phyloP scores from a whole-genome alignment of 352 stramenopile genomes.

The Pythium dissotocum region DNA sequence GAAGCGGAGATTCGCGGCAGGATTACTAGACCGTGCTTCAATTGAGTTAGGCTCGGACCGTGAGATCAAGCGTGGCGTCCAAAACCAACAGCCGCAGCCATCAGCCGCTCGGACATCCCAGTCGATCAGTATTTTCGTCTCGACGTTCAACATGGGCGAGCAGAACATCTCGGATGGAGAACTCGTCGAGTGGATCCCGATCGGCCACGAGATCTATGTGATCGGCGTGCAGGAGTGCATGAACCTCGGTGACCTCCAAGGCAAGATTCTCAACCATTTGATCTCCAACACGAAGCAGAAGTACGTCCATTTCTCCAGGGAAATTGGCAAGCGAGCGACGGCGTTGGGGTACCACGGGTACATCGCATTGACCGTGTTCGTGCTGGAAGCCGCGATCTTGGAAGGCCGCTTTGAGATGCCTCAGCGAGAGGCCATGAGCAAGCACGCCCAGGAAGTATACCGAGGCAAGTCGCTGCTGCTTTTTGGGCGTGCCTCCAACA shows the following conservation, averaged over 20 bases:
- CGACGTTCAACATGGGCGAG: conserved; percentile 89
- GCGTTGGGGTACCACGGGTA: conserved; percentile 85
- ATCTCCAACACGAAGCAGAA: conserved; percentile 47
- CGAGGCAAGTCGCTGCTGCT: conserved; percentile 77
- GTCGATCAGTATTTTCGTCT: conserved; percentile 72
- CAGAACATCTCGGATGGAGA: conserved; percentile 58
- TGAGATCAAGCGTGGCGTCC: neutral
- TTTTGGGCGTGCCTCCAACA: conserved; percentile 74
- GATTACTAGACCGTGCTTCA: conserved; percentile 17
- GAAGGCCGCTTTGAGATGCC: conserved; percentile 72
- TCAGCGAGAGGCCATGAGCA: conserved; percentile 48
- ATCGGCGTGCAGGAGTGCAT: conserved; percentile 93
- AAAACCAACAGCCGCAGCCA: conserved; percentile 6
- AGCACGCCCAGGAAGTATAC: conserved; percentile 71
- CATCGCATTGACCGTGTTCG: conserved; percentile 86
- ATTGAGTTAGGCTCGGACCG: conserved; percentile 21
- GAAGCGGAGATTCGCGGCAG: conserved; percentile 22
- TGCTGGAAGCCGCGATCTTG: conserved; percentile 59
- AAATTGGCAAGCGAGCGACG: conserved; percentile 82
- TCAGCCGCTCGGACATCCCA: conserved; percentile 13
- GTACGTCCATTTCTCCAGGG: conserved; percentile 76
- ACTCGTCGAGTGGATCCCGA: conserved; percentile 82
- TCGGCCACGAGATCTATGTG: conserved; percentile 86
- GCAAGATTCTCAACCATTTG: conserved; percentile 67
- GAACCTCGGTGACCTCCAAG: conserved; percentile 69